Base-by-base conservation (phyloP, 768 basidiomycete species). In the Trametes cingulata region DNA sequence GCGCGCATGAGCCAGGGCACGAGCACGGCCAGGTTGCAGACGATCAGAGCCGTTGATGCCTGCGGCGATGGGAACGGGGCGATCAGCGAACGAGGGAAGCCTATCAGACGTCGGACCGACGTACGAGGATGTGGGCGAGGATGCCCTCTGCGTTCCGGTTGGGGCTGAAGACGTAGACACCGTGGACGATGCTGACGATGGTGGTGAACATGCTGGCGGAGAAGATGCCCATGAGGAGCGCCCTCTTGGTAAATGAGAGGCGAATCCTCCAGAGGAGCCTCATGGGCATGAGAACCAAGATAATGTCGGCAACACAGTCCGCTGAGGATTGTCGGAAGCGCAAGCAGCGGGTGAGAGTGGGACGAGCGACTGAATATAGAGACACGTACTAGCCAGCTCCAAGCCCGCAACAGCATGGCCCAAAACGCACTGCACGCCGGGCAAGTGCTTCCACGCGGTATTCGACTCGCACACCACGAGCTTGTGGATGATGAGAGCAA, bases 1-100 rank as follows among this genome's bases (percentile, higher is more conserved):
- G 42, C 46, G 57, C 65, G 65, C 37, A 55, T 40, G 27, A 56
- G 14, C 65, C 65, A 65, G 19, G 61, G 45, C 6, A 60, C 53
- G 46, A 65, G 65, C 29, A 65, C 65, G 40, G 65, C 57, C 47
- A 65, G 65, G 43, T 65, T 65, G 55, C 57, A 59, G 14, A 65
- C 55, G 17, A 63, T 55, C 25, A 65, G 42, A 2, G 56, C 52
- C 8, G 55, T 60, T 8, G 60, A 51, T 12, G 65, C 61, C 65
- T 65, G 29, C 29, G 29, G 6, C 24, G 13, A 29, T 2, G 9
- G n/a, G n/a, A n/a, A n/a, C n/a, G n/a, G 9, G 25, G 2, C 13
- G 13, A 6, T 39, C 20, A 41, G 15, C 35, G 20, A 36, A 37
- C 36, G 36, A 13, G 0, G 36, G 7, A 5, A 17, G 25, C 12